Base-by-base conservation (phyloP, 306 rosid genomes). In the Arachis stenosperma region DNA sequence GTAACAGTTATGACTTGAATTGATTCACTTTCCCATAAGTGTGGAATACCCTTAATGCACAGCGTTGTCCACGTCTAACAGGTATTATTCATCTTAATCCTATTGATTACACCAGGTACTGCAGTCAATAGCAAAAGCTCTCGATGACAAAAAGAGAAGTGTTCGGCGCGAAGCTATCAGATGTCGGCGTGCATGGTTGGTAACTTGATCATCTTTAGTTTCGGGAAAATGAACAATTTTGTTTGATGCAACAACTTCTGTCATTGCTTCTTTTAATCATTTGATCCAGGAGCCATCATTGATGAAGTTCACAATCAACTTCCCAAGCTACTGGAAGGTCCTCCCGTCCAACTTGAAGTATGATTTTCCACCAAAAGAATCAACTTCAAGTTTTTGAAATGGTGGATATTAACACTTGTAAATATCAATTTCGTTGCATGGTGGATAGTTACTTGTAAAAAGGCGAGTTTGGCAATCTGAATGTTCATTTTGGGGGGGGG, bases 81-180 rank as follows among this genome's bases (percentile, higher is more conserved):
- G 2, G 37, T 64, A 39, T 53, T 70, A 60, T 13, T 52, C 53
- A 13, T 74, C 14, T 47, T 54, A 41, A 37, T 71, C 58, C 9
- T 66, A n/a, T 69, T 54, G 73, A 43, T 79, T 57, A 69, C 59
- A 61, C 80, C 67, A 91, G 98, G 98, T 94, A 46, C 67, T 88
- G 0, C 71, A 22, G 15, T 88, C 86, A 63, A 65, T 87, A 76
- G 81, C 83, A 0, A 89, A 83, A 77, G 91, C 86, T 66, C 87
- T 88, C 36, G 87, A 89, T 81, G 98, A 94, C 79, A 82, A 77
- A 46, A 94, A 77, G 82, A 91, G 98, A 68, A 73, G 71, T 61
- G 95, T 94, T 84, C 97, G 98, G 43, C 81, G 41, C 68, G 98
- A 94, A 87, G 97, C 96, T 78, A 90, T 88, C 55, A 86, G 85